Evolutionary conservation across 169 alveolate genomes (phyloP), one percentile per base, ranked within the genome.

Genomic region (Perkinsus marinus): DNA sequence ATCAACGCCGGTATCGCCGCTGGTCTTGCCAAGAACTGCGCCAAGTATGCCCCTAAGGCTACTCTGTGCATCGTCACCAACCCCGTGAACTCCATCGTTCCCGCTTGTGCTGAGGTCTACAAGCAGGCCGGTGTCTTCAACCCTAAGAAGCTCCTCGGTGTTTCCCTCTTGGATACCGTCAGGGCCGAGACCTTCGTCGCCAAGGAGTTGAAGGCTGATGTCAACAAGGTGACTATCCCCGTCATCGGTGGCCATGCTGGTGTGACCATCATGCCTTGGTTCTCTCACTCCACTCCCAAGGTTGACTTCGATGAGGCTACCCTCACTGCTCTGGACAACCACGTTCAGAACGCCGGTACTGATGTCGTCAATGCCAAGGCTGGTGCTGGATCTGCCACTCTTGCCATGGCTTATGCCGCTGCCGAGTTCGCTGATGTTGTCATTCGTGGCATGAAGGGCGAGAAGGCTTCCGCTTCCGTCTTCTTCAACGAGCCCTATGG

Each of bases 161-260:
- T 93, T 92, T 93, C 95, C 0, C 91, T 93, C 16, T 91, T 94
- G 43, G 96, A 94, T 92, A 90, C 95, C 41, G 89, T 93, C 79
- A 92, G 95, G 92, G 93, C 94, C 39, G 93, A 92, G 92, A 93
- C 95, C n/a, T 93, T 91, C 89, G 92, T 94, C 68, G 93, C 95
- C 36, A 90, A 93, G 91, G 92, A 92, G 39, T 91, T 94, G 92
- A 41, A 41, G 68, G 19, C 68, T 3, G 91, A 89, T 41, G 91
- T 90, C 9, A 36, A 36, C 39, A 36, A 5, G n/a, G 92, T 90
- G 39, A 91, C 91, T 36, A 92, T 94, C 34, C 91, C 93, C 43
- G 94, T 93, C 26, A 93, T 94, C 37, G 96, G 96, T 41, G 96
- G 95, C 13, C 96, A 94, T 92, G 95, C 95, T 7, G 95, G 91